Evolutionary conservation across 2,329 filamentous ascomycete species (phyloP).

Genomic region (Dothideomycetes sp.): DNA sequence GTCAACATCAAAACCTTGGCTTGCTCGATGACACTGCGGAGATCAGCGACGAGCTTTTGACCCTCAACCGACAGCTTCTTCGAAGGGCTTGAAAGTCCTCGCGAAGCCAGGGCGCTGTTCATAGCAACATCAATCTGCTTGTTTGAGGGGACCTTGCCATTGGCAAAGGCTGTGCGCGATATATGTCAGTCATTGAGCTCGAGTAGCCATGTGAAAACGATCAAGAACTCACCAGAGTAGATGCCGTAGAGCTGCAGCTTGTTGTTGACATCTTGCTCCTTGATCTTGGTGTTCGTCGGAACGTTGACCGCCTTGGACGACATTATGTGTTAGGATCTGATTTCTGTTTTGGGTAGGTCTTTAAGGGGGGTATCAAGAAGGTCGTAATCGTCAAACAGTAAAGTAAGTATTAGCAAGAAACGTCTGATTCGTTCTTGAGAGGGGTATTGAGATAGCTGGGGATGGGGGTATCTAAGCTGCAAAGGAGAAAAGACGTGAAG

Average conservation of each 20-base stretch:
- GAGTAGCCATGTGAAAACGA: not conserved
- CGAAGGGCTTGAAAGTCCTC: slow-evolving; percentile 60
- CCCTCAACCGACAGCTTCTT: slow-evolving; percentile 75
- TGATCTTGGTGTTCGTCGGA: slow-evolving; percentile 62
- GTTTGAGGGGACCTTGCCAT: slow-evolving; percentile 89
- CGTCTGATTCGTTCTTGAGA: no score
- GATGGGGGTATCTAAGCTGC: slow-evolving; percentile 13
- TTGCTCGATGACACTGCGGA: slow-evolving; percentile 70
- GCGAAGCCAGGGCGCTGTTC: slow-evolving; percentile 74
- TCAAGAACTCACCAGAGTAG: slow-evolving; percentile 46
- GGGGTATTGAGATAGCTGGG: slow-evolving; percentile 11
- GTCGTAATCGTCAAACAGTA: slow-evolving; percentile 11
- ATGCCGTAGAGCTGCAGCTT: slow-evolving; percentile 97
- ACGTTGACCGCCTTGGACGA: slow-evolving; percentile 50
- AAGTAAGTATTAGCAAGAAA: slow-evolving; percentile 9
- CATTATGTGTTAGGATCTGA: slow-evolving; percentile 6
- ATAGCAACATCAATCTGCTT: slow-evolving; percentile 92
- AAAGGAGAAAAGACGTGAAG: slow-evolving; percentile 12
- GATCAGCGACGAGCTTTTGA: slow-evolving; percentile 64
- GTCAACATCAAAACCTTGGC: slow-evolving; percentile 77
- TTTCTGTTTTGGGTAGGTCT: not conserved
- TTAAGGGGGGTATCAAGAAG: slow-evolving; percentile 3
- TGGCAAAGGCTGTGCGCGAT: slow-evolving; percentile 56
- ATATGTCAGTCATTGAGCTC: slow-evolving; percentile 14
- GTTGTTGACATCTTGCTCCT: slow-evolving; percentile 78